These are phyloP conservation scores for Lippia alba DNA, from an alignment of 305 asterid genomes.

Conservation along the genomic window DNA sequence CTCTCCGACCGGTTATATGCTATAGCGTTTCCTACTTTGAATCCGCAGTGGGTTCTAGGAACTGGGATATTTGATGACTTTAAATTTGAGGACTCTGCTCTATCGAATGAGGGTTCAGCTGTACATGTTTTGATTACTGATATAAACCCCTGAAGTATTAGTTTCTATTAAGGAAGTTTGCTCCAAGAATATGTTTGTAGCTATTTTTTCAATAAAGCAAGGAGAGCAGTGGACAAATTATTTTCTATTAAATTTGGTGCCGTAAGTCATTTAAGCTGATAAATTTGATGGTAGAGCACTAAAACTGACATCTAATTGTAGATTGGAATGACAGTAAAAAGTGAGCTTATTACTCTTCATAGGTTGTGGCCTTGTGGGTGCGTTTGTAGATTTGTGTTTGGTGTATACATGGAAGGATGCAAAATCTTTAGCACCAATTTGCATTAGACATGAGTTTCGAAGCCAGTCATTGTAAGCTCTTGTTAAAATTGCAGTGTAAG, in stretches of 20 bases:
- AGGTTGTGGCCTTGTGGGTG: too few relatives aligned
- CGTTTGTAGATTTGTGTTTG: too few relatives aligned
- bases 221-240: not conserved
- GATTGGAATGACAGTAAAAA: too few relatives aligned
- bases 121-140: not conserved
- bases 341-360: too few relatives aligned
- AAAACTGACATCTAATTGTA: not conserved
- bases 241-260: not conserved
- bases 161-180: not conserved
- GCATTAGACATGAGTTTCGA: too few relatives aligned
- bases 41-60: not conserved
- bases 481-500: too few relatives aligned
- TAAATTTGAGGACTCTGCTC: constrained; percentile 10
- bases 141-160: not conserved
- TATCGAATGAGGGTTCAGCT: not conserved
- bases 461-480: too few relatives aligned
- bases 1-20: too few relatives aligned
- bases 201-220: not conserved
- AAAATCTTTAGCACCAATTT: too few relatives aligned
- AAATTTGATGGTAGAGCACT: constrained; percentile 1
- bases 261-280: not conserved
- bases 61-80: not conserved
- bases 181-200: not conserved
- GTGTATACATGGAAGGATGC: too few relatives aligned
- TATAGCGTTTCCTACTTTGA: too few relatives aligned